A percentile compares a stretch with the other conserved stretches of the same genome.
phyloP scores from a whole-genome alignment of 2,329 filamentous ascomycete genomes.

The Drechslerella dactyloides region DNA sequence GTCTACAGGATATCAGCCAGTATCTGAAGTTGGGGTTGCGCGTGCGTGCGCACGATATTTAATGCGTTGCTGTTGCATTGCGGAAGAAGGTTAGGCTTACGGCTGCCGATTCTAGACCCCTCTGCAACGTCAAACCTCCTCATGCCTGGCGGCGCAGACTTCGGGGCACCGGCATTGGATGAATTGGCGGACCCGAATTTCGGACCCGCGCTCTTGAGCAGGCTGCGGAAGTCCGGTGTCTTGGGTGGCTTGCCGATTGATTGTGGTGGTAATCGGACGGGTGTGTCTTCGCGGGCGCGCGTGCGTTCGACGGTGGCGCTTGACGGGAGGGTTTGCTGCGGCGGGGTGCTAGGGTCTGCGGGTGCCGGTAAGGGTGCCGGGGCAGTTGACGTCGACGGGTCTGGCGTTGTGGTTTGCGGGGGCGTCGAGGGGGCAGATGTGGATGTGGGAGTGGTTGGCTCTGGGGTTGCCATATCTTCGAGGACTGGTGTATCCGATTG shows the following conservation, averaged over 20 bases:
- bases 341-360: constrained; percentile 16
- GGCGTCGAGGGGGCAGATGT: background rate
- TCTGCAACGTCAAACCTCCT: too few species aligned
- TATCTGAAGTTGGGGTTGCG: too few species aligned
- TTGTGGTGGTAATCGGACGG: constrained; percentile 17
- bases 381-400: background rate
- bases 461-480: too few species aligned
- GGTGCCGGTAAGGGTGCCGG: background rate
- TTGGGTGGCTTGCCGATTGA: constrained; percentile 34
- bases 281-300: constrained; percentile 25
- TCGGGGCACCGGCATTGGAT: too few species aligned
- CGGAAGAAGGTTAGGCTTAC: constrained; percentile 29
- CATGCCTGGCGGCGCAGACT: constrained; percentile 15
- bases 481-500: too few species aligned
- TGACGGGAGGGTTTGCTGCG: constrained; percentile 11
- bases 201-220: constrained; percentile 9
- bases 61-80: constrained; percentile 43
- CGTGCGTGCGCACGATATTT: too few species aligned
- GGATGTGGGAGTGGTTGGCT: background rate
- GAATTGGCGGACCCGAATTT: constrained; percentile 3
- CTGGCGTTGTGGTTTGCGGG: constrained; percentile 6
- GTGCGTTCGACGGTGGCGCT: constrained; percentile 20
- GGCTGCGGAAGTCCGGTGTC: constrained; percentile 30
- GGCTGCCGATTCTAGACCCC: constrained; percentile 27
- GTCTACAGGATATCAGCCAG: too few species aligned